Percentiles rank a stretch among this genome's conserved stretches.
Evolutionary conservation across 2,329 filamentous ascomycete species (phyloP).

Genomic region (Colletotrichum siamense): DNA sequence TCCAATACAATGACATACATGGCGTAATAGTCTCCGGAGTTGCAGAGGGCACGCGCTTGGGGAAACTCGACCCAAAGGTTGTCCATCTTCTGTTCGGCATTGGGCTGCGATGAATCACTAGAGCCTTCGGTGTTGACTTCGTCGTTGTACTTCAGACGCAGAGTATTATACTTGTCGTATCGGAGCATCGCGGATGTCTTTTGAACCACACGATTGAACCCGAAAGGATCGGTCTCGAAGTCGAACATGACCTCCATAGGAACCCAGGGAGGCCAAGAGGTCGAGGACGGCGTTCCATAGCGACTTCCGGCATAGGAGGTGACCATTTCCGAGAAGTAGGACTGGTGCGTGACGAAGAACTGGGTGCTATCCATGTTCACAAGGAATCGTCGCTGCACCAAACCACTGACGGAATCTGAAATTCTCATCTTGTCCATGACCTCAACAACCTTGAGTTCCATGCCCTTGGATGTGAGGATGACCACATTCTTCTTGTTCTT

Average conservation of each 20-base stretch:
- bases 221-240: slow-evolving; percentile 90
- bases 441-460: slow-evolving; percentile 97
- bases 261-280: slow-evolving; percentile 97
- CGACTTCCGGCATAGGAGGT: slow-evolving; percentile 94
- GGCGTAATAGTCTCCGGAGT: slow-evolving; percentile 96
- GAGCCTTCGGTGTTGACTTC: slow-evolving; percentile 76
- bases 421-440: slow-evolving; percentile 96
- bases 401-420: slow-evolving; percentile 89
- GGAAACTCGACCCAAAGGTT: slow-evolving; percentile 98
- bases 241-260: slow-evolving; percentile 99
- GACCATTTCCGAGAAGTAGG: slow-evolving; percentile 84
- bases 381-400: slow-evolving; percentile 93
- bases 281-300: slow-evolving; percentile 84
- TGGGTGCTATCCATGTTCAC: slow-evolving; percentile 97
- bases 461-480: slow-evolving; percentile 93
- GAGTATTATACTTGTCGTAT: slow-evolving; percentile 97
- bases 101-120: slow-evolving; percentile 56
- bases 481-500: slow-evolving; percentile 98
- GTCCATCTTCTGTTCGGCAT: slow-evolving; percentile 82
- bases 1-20: slow-evolving; percentile 98
- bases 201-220: slow-evolving; percentile 97
- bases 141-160: slow-evolving; percentile 96
- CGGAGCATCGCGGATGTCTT: slow-evolving; percentile 93
- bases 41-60: slow-evolving; percentile 91
- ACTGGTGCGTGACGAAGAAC: slow-evolving; percentile 96